Evolutionary conservation across 176 grass and related monocot species (phyloP).

Genomic region (Eragrostis nindensis): DNA sequence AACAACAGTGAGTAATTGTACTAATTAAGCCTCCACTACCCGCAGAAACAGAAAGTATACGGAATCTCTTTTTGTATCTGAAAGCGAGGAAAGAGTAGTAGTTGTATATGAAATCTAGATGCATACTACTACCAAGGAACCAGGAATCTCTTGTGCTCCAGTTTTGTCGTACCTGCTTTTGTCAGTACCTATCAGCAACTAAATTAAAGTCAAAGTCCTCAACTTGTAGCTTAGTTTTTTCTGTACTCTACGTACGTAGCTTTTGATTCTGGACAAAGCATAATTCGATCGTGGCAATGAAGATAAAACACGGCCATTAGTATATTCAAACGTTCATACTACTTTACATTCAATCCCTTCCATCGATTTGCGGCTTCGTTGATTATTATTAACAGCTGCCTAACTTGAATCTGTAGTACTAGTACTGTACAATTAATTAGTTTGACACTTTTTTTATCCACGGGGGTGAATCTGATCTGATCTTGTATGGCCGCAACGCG

Average conservation of each 20-base stretch:
- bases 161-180: background rate
- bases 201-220: constrained; percentile 37
- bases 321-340: background rate
- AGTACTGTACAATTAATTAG: too few relatives aligned
- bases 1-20: background rate
- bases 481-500: background rate
- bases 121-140: background rate
- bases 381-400: too few relatives aligned
- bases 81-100: too few relatives aligned
- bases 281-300: background rate
- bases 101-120: background rate
- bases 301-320: background rate
- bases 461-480: background rate
- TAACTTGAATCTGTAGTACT: too few relatives aligned
- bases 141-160: constrained; percentile 20
- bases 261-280: background rate
- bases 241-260: too few relatives aligned
- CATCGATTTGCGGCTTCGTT: background rate
- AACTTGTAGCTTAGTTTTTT: background rate
- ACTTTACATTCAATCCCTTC: background rate
- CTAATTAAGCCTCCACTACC: background rate
- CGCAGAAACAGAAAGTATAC: background rate
- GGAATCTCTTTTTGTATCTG: background rate
- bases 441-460: too few relatives aligned
- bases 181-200: constrained; percentile 16